These are phyloP conservation scores for Cutaneotrichosporon mucoides DNA, from an alignment of 1,284 basidiomycete genomes.

Conservation along the genomic window DNA sequence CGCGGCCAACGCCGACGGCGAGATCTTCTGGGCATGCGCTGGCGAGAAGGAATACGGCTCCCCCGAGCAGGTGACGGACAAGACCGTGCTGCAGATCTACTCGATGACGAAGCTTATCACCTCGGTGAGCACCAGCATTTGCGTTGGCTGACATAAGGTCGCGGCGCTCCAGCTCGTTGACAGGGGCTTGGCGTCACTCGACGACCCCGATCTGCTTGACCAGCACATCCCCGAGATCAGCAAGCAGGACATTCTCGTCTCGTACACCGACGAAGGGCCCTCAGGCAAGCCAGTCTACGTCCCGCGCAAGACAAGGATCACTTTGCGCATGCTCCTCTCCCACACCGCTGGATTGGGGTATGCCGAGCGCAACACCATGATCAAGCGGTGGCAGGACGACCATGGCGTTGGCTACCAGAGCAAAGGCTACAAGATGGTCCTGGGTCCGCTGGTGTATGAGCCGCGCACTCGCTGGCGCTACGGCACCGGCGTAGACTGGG, in stretches of 20 bases:
- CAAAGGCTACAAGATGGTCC: neutral
- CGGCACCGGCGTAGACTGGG: constrained; percentile 15
- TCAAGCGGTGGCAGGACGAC: constrained; percentile 7
- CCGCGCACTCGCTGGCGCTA: constrained; percentile 21
- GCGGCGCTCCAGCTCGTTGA: constrained; percentile 37
- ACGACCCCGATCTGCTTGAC: constrained; percentile 26
- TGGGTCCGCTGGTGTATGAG: constrained; percentile 22
- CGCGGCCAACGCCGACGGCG: constrained; percentile 13
- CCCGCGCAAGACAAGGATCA: constrained; percentile 29
- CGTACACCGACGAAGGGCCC: constrained; percentile 28
- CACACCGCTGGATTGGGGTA: constrained; percentile 27
- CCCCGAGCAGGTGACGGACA: constrained; percentile 2
- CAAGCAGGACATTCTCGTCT: constrained; percentile 27
- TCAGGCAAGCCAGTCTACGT: constrained; percentile 8
- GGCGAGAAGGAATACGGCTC: constrained; percentile 16
- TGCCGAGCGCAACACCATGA: neutral
- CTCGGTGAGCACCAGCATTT: constrained; percentile 10
- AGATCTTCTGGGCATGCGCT: constrained; percentile 12
- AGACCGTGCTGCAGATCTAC: constrained; percentile 25
- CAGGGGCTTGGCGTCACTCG: constrained; percentile 28
- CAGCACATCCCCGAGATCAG: constrained; percentile 34
- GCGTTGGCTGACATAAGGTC: constrained; percentile 21
- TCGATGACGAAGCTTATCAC: constrained; percentile 41
- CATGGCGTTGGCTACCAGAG: neutral
- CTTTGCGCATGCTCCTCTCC: constrained; percentile 34